Evolutionary conservation across 192 early-diverging fungal species (phyloP).

Genomic region (Phycomyces nitens): DNA sequence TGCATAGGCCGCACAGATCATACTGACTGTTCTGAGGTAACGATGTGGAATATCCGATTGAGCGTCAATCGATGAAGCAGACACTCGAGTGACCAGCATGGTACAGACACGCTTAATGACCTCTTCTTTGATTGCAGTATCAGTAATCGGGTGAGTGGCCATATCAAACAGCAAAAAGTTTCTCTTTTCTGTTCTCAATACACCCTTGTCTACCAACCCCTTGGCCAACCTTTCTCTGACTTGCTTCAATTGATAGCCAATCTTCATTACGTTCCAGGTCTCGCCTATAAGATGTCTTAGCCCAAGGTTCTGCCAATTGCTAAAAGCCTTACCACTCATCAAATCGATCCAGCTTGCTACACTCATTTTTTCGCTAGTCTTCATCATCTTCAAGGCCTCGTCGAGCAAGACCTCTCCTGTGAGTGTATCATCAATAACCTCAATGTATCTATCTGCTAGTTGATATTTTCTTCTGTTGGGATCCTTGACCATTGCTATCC

Average conservation of each 20-base stretch:
- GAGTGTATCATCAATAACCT: slow-evolving; percentile 75
- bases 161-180: slow-evolving; percentile 97
- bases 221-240: slow-evolving; percentile 95
- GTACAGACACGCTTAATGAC: slow-evolving; percentile 82
- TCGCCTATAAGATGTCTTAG: slow-evolving; percentile 67
- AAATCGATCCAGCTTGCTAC: slow-evolving; percentile 96
- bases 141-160: slow-evolving; percentile 95
- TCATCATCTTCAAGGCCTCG: slow-evolving; percentile 89
- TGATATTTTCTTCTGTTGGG: slow-evolving; percentile 68
- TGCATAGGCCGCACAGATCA: slow-evolving; percentile 94
- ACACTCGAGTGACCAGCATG: slow-evolving; percentile 65
- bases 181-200: slow-evolving; percentile 91
- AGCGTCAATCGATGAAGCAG: slow-evolving; percentile 51
- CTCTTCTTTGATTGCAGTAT: slow-evolving; percentile 83
- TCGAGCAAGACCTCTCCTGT: slow-evolving; percentile 96
- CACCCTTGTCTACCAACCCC: slow-evolving; percentile 97
- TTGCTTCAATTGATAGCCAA: slow-evolving; percentile 96
- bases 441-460: slow-evolving; percentile 78
- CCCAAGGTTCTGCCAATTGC: no score
- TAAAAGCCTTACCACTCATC: slow-evolving; percentile 78
- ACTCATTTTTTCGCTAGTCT: slow-evolving; percentile 77
- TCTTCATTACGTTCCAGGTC: slow-evolving; percentile 98
- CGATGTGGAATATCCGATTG: slow-evolving; percentile 52
- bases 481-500: slow-evolving; percentile 87
- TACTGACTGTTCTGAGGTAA: slow-evolving; percentile 73